A percentile compares a stretch with the other conserved stretches of the same genome.
These are phyloP conservation scores for Nannochloris sp. DNA, from an alignment of 139 green algal species.

Conservation along the genomic window DNA sequence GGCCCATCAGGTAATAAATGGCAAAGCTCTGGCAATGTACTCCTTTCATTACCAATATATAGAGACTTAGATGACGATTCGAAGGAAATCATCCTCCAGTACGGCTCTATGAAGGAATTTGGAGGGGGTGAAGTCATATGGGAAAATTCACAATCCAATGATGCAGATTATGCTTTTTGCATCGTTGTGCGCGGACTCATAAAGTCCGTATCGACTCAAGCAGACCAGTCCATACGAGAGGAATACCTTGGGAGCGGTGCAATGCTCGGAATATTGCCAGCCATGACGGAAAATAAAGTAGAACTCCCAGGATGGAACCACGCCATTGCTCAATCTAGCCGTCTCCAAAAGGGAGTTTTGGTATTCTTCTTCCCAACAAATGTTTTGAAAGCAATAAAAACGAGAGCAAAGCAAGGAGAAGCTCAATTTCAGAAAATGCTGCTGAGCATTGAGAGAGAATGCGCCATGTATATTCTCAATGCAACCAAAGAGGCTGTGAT, in stretches of 20 bases:
- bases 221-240: background rate
- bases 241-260: background rate
- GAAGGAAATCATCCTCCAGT: background rate
- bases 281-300: background rate
- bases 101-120: conserved; percentile 5
- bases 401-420: background rate
- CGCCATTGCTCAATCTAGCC: conserved; percentile 2
- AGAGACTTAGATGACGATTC: background rate
- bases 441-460: background rate
- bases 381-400: background rate
- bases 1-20: conserved; percentile 34
- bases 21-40: background rate
- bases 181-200: background rate
- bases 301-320: background rate
- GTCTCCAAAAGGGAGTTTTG: conserved; percentile 8
- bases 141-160: background rate
- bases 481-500: background rate
- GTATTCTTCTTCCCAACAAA: conserved; percentile 7
- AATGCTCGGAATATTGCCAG: conserved; percentile 2
- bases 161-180: background rate
- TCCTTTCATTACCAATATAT: conserved; percentile 2
- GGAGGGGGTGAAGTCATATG: conserved; percentile 4
- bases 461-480: background rate
- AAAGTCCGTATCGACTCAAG: background rate
- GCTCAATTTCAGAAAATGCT: background rate